phyloP scores from a whole-genome alignment of 495 filamentous ascomycete genomes.

The Tetracladium setigerum region DNA sequence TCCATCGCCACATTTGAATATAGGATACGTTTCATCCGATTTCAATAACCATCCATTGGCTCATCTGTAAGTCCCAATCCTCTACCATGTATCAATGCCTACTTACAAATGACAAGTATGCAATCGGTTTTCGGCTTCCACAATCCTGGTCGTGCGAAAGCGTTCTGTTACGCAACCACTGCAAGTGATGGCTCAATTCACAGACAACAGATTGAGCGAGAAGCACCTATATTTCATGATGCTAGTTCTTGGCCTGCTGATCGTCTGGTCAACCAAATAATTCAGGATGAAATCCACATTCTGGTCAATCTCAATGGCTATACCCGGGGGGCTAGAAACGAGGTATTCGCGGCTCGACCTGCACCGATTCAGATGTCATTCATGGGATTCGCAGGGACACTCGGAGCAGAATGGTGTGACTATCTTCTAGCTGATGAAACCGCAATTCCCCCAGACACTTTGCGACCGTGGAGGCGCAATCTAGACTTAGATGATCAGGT shows the following conservation, averaged over 20 bases:
- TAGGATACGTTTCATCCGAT: slow-evolving; percentile 96
- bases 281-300: slow-evolving; percentile 91
- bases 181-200: slow-evolving; percentile 86
- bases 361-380: slow-evolving; percentile 99
- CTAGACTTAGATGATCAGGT: slow-evolving; percentile 63
- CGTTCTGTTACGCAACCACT: slow-evolving; percentile 97
- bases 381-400: slow-evolving; percentile 96
- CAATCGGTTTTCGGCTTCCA: slow-evolving; percentile 97
- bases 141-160: slow-evolving; percentile 61
- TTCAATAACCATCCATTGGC: slow-evolving; percentile 99
- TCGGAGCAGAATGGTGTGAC: slow-evolving; percentile 98
- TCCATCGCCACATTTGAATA: slow-evolving; percentile 72
- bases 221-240: slow-evolving; percentile 88
- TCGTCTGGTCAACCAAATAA: slow-evolving; percentile 79
- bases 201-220: slow-evolving; percentile 87
- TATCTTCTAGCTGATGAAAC: slow-evolving; percentile 89
- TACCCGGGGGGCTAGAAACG: slow-evolving; percentile 93
- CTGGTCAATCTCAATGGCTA: slow-evolving; percentile 97
- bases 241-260: slow-evolving; percentile 83
- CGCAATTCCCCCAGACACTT: slow-evolving; percentile 74
- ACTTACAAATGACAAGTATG: slow-evolving; percentile 47
- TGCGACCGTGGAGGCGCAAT: slow-evolving; percentile 71
- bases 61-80: slow-evolving; percentile 49
- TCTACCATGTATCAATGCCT: not conserved
- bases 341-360: slow-evolving; percentile 91